A percentile compares a stretch with the other conserved stretches of the same genome.
phyloP scores from a whole-genome alignment of 164 flowering plant genomes.

The Liriodendron chinense region DNA sequence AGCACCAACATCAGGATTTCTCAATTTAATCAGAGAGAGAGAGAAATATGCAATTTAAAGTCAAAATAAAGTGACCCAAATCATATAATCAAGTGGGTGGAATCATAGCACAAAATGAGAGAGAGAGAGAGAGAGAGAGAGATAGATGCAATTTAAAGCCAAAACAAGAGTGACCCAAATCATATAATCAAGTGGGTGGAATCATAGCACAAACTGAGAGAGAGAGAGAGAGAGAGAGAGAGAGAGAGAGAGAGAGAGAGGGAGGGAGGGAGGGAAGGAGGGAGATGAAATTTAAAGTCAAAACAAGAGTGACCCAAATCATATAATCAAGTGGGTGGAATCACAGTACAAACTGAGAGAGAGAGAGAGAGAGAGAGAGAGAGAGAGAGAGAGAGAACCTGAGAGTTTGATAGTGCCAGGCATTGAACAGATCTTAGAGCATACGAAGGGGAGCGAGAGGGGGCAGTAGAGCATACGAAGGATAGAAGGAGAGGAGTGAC shows the following conservation, averaged over 20 bases:
- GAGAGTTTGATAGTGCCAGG: conserved; percentile 90
- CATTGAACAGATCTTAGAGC: conserved; percentile 30
- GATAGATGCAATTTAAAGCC: too few species aligned
- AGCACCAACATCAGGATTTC: neutral
- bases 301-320: neutral
- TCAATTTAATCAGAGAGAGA: neutral
- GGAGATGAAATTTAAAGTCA: too few species aligned
- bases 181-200: neutral
- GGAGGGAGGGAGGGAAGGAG: too few species aligned
- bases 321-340: neutral
- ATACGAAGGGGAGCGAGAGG: neutral
- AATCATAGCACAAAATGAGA: neutral
- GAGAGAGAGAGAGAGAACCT: conserved; percentile 34
- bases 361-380: neutral
- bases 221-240: neutral
- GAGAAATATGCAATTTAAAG: neutral
- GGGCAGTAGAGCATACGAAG: neutral
- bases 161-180: neutral
- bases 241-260: neutral
- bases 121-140: neutral
- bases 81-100: neutral
- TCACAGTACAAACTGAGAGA: neutral
- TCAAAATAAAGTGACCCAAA: neutral
- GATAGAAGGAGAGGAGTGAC: neutral
- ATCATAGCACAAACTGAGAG: neutral